These are phyloP conservation scores for Penicillium paxilli DNA, from an alignment of 495 filamentous ascomycete genomes.

Conservation along the genomic window DNA sequence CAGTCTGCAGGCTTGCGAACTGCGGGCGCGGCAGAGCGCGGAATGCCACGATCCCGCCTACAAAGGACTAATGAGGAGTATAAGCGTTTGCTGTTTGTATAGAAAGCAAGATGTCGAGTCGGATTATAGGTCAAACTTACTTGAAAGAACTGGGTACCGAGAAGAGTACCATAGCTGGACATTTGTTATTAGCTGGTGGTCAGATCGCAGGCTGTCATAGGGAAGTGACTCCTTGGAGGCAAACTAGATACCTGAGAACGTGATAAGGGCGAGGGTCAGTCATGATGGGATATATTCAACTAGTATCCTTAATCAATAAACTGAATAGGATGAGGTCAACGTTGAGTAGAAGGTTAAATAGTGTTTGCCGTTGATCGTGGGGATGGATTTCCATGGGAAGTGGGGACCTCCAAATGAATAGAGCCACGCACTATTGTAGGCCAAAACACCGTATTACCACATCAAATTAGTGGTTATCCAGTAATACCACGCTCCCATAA, in stretches of 20 bases:
- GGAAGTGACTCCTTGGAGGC: background rate
- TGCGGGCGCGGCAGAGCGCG: slow-evolving; percentile 71
- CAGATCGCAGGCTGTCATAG: background rate
- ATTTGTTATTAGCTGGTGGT: slow-evolving; percentile 21
- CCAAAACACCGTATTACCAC: background rate
- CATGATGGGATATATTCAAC: slow-evolving; percentile 24
- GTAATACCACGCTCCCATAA: slow-evolving; percentile 9
- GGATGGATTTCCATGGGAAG: background rate
- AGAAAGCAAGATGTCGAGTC: background rate
- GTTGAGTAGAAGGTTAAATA: background rate
- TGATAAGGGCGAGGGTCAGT: slow-evolving; percentile 71
- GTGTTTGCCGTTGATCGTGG: background rate
- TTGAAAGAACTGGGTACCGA: slow-evolving; percentile 80
- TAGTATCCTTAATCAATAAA: background rate
- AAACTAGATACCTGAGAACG: slow-evolving; percentile 61
- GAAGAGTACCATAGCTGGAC: slow-evolving; percentile 72
- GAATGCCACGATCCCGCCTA: slow-evolving; percentile 74
- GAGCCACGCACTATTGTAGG: slow-evolving; percentile 1
- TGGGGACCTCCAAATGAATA: background rate
- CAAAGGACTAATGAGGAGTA: slow-evolving; percentile 62
- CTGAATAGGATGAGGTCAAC: background rate
- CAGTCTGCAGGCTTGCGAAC: slow-evolving; percentile 75
- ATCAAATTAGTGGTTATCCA: background rate
- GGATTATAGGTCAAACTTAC: slow-evolving; percentile 35
- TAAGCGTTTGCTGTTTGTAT: background rate